phyloP scores from a whole-genome alignment of 352 stramenopile species.

The Achlya hypogyna region DNA sequence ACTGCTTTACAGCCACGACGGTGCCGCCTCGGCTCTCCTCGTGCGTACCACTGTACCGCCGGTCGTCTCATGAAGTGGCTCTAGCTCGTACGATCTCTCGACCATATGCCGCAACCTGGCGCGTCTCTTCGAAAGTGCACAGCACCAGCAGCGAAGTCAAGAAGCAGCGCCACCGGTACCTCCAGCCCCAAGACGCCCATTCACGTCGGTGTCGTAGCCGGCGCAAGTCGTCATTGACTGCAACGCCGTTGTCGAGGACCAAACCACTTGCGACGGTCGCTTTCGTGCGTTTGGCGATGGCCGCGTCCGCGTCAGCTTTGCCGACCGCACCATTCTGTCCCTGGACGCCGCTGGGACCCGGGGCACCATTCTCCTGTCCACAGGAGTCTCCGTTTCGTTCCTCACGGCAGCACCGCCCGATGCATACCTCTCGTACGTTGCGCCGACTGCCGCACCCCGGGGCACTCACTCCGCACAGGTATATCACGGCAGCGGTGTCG shows the following conservation, averaged over 20 bases:
- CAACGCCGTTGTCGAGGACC: constrained; percentile 15
- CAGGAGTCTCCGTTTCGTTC: constrained; percentile 31
- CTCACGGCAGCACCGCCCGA: constrained; percentile 34
- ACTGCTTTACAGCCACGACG: background rate
- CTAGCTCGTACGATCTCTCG: background rate
- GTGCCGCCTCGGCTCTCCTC: background rate
- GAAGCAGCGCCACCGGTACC: background rate
- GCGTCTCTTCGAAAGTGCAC: background rate
- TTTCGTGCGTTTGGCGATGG: constrained; percentile 61
- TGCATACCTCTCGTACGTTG: constrained; percentile 23
- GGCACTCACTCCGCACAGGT: too few species aligned
- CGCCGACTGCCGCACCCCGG: too few species aligned
- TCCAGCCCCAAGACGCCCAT: background rate
- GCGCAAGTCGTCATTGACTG: background rate
- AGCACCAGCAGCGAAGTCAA: too few species aligned
- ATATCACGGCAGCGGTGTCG: constrained; percentile 44
- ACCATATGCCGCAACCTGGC: background rate
- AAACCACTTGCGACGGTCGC: constrained; percentile 39
- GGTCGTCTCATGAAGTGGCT: background rate
- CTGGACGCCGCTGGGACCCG: constrained; percentile 28
- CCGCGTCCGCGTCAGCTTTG: constrained; percentile 51
- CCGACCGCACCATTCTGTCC: constrained; percentile 64
- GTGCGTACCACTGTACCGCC: background rate
- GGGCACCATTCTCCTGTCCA: constrained; percentile 45
- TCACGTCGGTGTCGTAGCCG: background rate